These are phyloP conservation scores for Claviceps sp. DNA, from an alignment of 2,329 filamentous ascomycete genomes.

Conservation along the genomic window DNA sequence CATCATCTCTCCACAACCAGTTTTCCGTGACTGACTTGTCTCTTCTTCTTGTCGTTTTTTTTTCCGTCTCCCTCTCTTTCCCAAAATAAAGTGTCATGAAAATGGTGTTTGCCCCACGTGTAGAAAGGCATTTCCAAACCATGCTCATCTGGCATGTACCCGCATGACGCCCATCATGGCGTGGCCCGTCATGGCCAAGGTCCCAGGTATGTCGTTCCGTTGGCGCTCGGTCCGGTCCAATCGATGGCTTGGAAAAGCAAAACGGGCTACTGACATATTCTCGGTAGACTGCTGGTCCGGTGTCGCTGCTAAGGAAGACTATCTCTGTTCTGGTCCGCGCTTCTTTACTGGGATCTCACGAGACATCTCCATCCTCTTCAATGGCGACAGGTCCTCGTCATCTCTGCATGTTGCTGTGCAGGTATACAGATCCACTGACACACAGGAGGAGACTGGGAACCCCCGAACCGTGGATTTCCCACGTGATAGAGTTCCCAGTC, in stretches of 20 bases:
- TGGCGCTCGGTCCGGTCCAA: constrained; percentile 2
- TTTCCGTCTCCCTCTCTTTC: background rate
- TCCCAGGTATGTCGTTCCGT: constrained; percentile 18
- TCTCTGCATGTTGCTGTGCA: constrained; percentile 25
- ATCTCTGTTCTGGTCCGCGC: constrained; percentile 19
- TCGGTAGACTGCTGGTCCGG: constrained; percentile 25
- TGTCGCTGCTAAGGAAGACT: constrained; percentile 20
- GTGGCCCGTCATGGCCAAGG: constrained; percentile 25
- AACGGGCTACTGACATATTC: constrained; percentile 9
- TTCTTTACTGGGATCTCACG: constrained; percentile 24
- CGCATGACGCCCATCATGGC: constrained; percentile 23
- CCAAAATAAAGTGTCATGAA: constrained; percentile 21
- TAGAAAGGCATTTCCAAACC: constrained; percentile 26
- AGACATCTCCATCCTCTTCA: constrained; percentile 24
- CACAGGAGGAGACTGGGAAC: constrained; percentile 15
- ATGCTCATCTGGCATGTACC: constrained; percentile 27
- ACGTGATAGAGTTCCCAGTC: constrained; percentile 23
- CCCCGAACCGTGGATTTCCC: constrained; percentile 24
- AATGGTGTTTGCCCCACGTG: constrained; percentile 29
- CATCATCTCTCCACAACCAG: constrained; percentile 6
- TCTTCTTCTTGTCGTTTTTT: background rate
- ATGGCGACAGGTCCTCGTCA: constrained; percentile 22
- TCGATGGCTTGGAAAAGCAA: background rate
- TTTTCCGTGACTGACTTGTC: constrained; percentile 12
- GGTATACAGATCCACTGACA: constrained; percentile 21